These are phyloP conservation scores for Thelonectria rubi DNA, from an alignment of 2,329 filamentous ascomycete species.

Conservation along the genomic window DNA sequence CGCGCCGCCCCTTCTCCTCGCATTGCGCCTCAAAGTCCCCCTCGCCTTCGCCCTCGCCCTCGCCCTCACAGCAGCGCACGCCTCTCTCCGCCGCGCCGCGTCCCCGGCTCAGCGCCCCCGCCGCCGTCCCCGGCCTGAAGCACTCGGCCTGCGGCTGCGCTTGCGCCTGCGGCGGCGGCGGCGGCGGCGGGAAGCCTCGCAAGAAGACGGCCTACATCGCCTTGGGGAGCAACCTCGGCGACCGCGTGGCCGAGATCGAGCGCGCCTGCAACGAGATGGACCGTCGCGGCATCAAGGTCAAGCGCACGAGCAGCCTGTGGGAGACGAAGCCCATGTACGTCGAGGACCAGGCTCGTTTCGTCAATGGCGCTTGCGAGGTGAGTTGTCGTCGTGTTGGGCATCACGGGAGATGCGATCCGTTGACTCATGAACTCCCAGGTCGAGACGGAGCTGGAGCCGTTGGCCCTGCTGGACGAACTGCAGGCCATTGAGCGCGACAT, in stretches of 20 bases:
- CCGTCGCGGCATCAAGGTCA: slow-evolving; percentile 74
- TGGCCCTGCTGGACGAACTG: slow-evolving; percentile 79
- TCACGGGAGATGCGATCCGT: no score
- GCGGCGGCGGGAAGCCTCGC: slow-evolving; percentile 43
- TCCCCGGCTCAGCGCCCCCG: slow-evolving; percentile 26
- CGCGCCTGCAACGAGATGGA: slow-evolving; percentile 83
- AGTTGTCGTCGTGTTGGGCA: no score
- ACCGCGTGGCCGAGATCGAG: slow-evolving; percentile 87
- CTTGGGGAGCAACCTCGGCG: slow-evolving; percentile 90
- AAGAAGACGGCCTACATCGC: slow-evolving; percentile 77
- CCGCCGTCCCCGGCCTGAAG: slow-evolving; percentile 27
- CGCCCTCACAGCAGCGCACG: slow-evolving; percentile 17
- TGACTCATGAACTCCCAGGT: slow-evolving; percentile 65
- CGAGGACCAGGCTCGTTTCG: slow-evolving; percentile 83
- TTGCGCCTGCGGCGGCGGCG: slow-evolving; percentile 43
- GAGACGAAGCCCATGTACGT: slow-evolving; percentile 99
- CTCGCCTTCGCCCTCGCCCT: background rate
- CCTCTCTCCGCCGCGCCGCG: slow-evolving; percentile 25
- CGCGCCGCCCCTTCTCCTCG: slow-evolving; percentile 27
- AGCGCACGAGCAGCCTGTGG: slow-evolving; percentile 87
- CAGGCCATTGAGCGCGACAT: slow-evolving; percentile 84
- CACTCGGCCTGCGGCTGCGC: slow-evolving; percentile 48
- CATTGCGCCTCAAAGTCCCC: slow-evolving; percentile 25
- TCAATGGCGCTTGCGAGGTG: slow-evolving; percentile 94
- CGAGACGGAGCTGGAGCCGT: slow-evolving; percentile 78